Evolutionary conservation across 768 basidiomycete genomes (phyloP).

Genomic region (Suillus sp.): DNA sequence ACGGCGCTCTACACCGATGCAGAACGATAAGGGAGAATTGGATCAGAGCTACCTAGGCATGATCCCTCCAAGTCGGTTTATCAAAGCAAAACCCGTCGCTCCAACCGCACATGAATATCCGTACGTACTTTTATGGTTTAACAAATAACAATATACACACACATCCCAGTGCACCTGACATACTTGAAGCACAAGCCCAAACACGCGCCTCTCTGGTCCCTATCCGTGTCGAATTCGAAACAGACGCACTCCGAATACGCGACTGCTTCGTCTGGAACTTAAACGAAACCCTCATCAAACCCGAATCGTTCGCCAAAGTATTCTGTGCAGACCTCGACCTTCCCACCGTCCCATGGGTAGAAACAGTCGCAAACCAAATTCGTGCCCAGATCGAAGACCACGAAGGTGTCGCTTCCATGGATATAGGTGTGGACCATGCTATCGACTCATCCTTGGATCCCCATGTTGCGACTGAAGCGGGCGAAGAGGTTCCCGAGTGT

Average conservation of each 20-base stretch:
- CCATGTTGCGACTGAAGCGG: constrained; percentile 39
- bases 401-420: constrained; percentile 78
- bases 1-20: constrained; percentile 5
- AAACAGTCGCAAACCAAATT: constrained; percentile 85
- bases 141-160: background rate
- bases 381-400: constrained; percentile 90
- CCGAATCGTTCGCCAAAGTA: constrained; percentile 79
- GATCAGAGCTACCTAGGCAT: constrained; percentile 91
- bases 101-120: constrained; percentile 70
- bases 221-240: constrained; percentile 94
- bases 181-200: constrained; percentile 63
- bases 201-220: constrained; percentile 69
- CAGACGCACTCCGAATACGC: constrained; percentile 85
- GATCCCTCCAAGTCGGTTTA: constrained; percentile 79
- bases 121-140: constrained; percentile 49
- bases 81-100: constrained; percentile 58
- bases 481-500: constrained; percentile 72
- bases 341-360: constrained; percentile 62
- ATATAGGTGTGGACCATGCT: constrained; percentile 48
- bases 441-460: constrained; percentile 37
- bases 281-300: constrained; percentile 83
- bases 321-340: constrained; percentile 92
- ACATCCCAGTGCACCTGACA: constrained; percentile 57
- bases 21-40: constrained; percentile 55
- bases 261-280: constrained; percentile 98